Conservation (phyloP, 768 basidiomycete species). For the Russula lepida region DNA sequence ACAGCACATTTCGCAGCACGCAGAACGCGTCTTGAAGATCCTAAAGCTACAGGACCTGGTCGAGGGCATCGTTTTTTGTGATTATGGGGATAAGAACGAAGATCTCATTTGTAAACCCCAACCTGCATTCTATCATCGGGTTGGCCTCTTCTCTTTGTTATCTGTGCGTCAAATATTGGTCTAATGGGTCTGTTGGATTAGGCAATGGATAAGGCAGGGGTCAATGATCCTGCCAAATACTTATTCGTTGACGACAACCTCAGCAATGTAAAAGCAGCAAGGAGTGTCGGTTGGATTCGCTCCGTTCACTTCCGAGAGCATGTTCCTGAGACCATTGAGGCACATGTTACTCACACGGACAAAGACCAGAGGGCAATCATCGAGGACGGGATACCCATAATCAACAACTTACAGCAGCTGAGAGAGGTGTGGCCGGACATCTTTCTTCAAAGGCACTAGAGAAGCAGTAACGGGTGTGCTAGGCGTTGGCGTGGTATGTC, state of each 20-base stretch:
- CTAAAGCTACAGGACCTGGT: slow-evolving; percentile 64
- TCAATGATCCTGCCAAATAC: slow-evolving; percentile 60
- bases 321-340: slow-evolving; percentile 56
- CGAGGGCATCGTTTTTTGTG: slow-evolving; percentile 69
- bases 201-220: slow-evolving; percentile 56
- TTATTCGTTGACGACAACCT: slow-evolving; percentile 76
- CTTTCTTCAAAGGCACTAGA: slow-evolving; percentile 36
- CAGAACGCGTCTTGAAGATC: slow-evolving; percentile 67
- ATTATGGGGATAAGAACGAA: slow-evolving; percentile 52
- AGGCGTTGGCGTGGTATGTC: neutral
- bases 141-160: slow-evolving; percentile 24
- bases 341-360: slow-evolving; percentile 40
- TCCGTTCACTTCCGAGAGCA: slow-evolving; percentile 71
- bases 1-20: slow-evolving; percentile 47
- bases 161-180: neutral
- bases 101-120: slow-evolving; percentile 81
- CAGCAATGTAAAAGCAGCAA: slow-evolving; percentile 60
- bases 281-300: slow-evolving; percentile 56
- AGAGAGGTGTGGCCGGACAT: slow-evolving; percentile 68
- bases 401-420: slow-evolving; percentile 57
- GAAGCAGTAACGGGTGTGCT: neutral
- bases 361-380: slow-evolving; percentile 32
- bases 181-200: slow-evolving; percentile 25
- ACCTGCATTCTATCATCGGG: slow-evolving; percentile 56
- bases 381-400: slow-evolving; percentile 41